Base-by-base conservation (phyloP, 768 basidiomycete species). In the Pulveroboletus sp. region DNA sequence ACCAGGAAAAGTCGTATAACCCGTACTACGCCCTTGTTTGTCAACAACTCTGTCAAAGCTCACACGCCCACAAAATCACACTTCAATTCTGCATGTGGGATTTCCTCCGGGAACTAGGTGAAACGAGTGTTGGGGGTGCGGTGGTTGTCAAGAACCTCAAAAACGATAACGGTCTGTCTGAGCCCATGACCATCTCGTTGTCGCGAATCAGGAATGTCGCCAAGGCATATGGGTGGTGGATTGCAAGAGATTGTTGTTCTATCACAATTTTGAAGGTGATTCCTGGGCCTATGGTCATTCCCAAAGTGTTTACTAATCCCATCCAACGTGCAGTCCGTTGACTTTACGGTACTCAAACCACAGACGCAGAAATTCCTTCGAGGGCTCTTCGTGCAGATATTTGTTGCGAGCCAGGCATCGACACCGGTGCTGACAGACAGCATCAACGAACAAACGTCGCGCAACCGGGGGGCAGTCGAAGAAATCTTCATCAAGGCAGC, bases 11-110 rank as follows among this genome's bases (percentile, higher is more conserved):
- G 65, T 66, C 77, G 1, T 97, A 95, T 71, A 99, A 99, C 60
- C 95, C 95, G 0, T 99, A 91, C 69, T 98, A 98, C 68, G 80
- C 90, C 6, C 82, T 98, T 42, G 85, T 98, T 33, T 82, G 83
- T 54, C 86, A 91, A 57, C 84, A 90, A 11, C 81, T 97, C 27
- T 89, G 90, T 61, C 74, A 77, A 8, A 72, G 71, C 8, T 84
- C 92, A 0, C 92, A 95, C 63, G 80, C 86, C 5, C 85, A 93
- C 73, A 89, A 82, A 61, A 86, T 97, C 58, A 97, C 96, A 2
- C 73, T 97, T 18, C 96, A 97, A 62, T 98, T 90, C 66, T 90
- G 85, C 58, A 71, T 98, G 6, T 99, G 96, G 96, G 96, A 99
- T 65, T 94, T 98, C 64, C 70, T 98, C 27, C 86, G 95, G 8